A percentile compares a stretch with the other conserved stretches of the same genome.
These are phyloP conservation scores for Mortierella antarctica DNA, from an alignment of 192 early-diverging fungal genomes.

Conservation along the genomic window DNA sequence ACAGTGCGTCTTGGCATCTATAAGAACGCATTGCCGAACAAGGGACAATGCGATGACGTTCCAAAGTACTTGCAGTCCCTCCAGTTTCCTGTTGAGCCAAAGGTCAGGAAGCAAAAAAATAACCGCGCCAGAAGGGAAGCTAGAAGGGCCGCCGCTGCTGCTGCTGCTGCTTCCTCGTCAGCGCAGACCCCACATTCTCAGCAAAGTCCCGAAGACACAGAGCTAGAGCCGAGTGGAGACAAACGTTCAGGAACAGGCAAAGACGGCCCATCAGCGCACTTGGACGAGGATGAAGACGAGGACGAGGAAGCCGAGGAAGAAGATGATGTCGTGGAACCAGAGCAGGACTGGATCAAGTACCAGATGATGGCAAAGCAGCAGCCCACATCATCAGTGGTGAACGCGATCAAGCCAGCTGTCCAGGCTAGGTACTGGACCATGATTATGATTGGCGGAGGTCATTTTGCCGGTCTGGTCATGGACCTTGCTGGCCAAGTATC, in stretches of 20 bases:
- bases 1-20: conserved; percentile 60
- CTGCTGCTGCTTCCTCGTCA: not conserved
- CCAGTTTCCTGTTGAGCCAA: conserved; percentile 11
- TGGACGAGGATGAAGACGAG: conserved; percentile 3
- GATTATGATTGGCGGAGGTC: conserved; percentile 84
- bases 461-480: conserved; percentile 92
- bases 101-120: conserved; percentile 25
- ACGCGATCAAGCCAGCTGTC: not conserved
- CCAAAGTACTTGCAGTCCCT: conserved; percentile 23
- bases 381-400: not conserved
- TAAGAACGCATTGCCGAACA: conserved; percentile 48
- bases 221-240: not conserved
- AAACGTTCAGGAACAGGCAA: not conserved
- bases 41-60: conserved; percentile 30
- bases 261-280: not conserved
- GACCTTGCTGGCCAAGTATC: conserved; percentile 65
- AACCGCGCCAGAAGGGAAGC: conserved; percentile 27
- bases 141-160: conserved; percentile 9
- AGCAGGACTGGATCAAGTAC: conserved; percentile 36
- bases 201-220: not conserved
- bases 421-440: conserved; percentile 75
- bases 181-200: not conserved
- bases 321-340: conserved; percentile 13
- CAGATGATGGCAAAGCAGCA: conserved; percentile 27
- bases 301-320: conserved; percentile 19